phyloP scores from a whole-genome alignment of 2,329 filamentous ascomycete species.

The Aspergillus hiratsukae region DNA sequence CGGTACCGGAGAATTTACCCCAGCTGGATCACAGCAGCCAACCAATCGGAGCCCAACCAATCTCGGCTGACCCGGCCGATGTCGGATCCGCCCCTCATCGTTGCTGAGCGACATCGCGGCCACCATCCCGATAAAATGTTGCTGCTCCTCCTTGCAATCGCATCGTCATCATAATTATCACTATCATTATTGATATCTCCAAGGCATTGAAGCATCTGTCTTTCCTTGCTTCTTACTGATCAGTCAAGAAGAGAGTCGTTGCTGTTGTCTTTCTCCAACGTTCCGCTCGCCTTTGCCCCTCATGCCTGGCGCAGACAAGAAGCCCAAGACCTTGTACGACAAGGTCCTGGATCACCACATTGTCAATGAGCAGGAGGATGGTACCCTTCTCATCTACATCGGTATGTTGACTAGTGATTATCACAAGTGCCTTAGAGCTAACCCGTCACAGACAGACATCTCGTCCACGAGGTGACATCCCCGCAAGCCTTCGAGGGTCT shows the following conservation, averaged over 20 bases:
- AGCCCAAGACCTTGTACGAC: slow-evolving; percentile 86
- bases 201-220: slow-evolving; percentile 1
- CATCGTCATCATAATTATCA: slow-evolving; percentile 8
- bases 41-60: slow-evolving; percentile 14
- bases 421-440: slow-evolving; percentile 13
- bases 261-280: background rate
- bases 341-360: slow-evolving; percentile 95
- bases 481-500: slow-evolving; percentile 98
- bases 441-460: slow-evolving; percentile 69
- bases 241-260: background rate
- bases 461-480: slow-evolving; percentile 97
- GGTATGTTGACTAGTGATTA: slow-evolving; percentile 50
- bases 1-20: background rate
- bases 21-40: background rate
- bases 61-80: slow-evolving; percentile 34
- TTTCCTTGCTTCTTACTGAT: slow-evolving; percentile 5
- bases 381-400: slow-evolving; percentile 89
- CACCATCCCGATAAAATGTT: slow-evolving; percentile 20
- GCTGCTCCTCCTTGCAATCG: slow-evolving; percentile 4
- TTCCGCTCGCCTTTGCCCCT: slow-evolving; percentile 31
- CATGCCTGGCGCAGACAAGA: slow-evolving; percentile 71
- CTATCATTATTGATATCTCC: background rate
- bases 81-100: slow-evolving; percentile 32
- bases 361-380: slow-evolving; percentile 91
- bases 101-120: slow-evolving; percentile 33